Conservation (phyloP, 768 basidiomycete genomes). For the Lactarius hengduanensis region DNA sequence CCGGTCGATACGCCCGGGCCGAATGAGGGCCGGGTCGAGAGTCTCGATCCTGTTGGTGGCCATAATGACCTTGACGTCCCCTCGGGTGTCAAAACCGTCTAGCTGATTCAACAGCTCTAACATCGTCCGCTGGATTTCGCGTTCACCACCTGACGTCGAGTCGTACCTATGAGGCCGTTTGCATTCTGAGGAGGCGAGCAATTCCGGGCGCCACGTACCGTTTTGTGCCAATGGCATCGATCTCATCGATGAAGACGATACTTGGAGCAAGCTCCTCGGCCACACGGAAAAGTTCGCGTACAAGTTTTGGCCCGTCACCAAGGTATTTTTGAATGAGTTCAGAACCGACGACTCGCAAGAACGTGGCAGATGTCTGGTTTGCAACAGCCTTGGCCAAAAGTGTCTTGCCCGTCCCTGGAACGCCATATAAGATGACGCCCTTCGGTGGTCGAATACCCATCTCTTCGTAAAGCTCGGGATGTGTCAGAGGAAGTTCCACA, state of each 20-base stretch:
- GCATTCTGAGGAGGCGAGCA: neutral
- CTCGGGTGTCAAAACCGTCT: constrained; percentile 98
- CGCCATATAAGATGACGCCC: constrained; percentile 98
- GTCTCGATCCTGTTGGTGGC: constrained; percentile 98
- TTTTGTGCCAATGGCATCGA: constrained; percentile 90
- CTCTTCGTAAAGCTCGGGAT: constrained; percentile 98
- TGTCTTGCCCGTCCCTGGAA: constrained; percentile 98
- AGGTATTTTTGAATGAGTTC: constrained; percentile 99
- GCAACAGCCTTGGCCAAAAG: constrained; percentile 96
- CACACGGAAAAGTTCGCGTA: constrained; percentile 94
- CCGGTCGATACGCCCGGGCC: constrained; percentile 96
- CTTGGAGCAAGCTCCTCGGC: constrained; percentile 98
- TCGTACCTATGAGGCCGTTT: constrained; percentile 66
- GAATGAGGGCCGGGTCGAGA: constrained; percentile 95
- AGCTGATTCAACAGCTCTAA: constrained; percentile 97
- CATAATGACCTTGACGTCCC: constrained; percentile 99
- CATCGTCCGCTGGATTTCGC: constrained; percentile 99
- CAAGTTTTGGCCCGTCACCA: constrained; percentile 97
- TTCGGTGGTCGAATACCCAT: constrained; percentile 99
- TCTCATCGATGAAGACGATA: constrained; percentile 99
- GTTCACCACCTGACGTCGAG: constrained; percentile 97
- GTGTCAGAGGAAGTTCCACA: constrained; percentile 94
- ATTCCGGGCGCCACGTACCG: constrained; percentile 52
- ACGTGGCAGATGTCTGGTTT: constrained; percentile 97
- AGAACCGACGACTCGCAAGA: constrained; percentile 94